Conservation (phyloP, 371 early-diverging fungal genomes). For the Mucor lusitanicus region DNA sequence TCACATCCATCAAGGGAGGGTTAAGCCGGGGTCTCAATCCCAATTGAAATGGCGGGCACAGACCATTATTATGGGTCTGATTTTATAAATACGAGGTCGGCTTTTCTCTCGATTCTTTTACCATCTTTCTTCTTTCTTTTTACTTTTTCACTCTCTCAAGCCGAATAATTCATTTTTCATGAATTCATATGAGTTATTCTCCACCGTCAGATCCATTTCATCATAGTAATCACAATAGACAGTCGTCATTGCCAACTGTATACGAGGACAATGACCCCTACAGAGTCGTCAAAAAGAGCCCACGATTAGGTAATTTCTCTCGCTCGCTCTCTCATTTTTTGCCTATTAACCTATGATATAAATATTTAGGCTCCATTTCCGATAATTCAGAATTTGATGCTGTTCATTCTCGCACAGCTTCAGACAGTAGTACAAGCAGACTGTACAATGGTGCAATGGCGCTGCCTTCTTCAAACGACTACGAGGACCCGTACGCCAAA, state of each 20-base stretch:
- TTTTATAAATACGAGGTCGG: not conserved
- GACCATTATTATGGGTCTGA: not conserved
- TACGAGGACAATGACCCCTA: constrained; percentile 35
- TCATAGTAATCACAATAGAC: constrained; percentile 2
- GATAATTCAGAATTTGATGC: constrained; percentile 25
- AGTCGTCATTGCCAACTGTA: constrained; percentile 15
- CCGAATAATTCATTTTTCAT: not conserved
- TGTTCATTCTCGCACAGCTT: constrained; percentile 40
- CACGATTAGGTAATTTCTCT: constrained; percentile 9
- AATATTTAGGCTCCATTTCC: constrained; percentile 15
- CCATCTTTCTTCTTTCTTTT: not conserved
- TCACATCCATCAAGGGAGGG: not conserved
- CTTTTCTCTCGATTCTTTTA: constrained; percentile 1
- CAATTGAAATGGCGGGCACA: constrained; percentile 4
- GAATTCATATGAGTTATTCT: constrained; percentile 11
- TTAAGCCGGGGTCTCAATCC: not conserved
- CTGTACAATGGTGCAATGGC: constrained; percentile 16
- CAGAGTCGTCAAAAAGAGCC: constrained; percentile 18
- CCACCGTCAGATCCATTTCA: constrained; percentile 6
- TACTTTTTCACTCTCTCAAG: not conserved
- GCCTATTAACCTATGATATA: constrained; percentile 2
- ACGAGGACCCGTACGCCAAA: constrained; percentile 44
- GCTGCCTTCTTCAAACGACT: not conserved
- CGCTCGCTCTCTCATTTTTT: not conserved
- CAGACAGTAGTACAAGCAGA: constrained; percentile 46